Evolutionary conservation across 129 eudicot genomes (phyloP).

Genomic region (Rutidosis leptorrhynchoides): DNA sequence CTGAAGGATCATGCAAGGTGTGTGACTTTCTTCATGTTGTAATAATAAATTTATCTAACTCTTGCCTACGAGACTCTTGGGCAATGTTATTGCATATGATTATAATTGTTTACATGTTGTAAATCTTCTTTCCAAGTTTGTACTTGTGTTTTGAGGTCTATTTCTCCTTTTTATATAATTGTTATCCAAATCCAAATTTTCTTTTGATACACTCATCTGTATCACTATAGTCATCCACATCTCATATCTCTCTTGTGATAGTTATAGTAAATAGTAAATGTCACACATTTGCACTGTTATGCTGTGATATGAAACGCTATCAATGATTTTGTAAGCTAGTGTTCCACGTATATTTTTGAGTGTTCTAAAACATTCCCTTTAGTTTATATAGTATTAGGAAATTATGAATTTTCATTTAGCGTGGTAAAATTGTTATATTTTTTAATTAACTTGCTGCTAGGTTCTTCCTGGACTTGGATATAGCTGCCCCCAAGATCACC

Average conservation of each 20-base stretch:
- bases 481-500: conserved; percentile 96
- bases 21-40: conserved; percentile 19
- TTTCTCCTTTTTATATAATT: background rate
- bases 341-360: background rate
- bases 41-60: conserved; percentile 9
- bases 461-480: conserved; percentile 91
- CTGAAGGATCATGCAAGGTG: conserved; percentile 89
- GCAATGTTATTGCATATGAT: conserved; percentile 5
- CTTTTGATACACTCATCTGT: background rate
- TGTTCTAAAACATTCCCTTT: background rate
- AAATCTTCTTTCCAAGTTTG: background rate
- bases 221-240: conserved; percentile 7
- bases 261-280: background rate
- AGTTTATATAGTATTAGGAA: background rate
- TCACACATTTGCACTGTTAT: background rate
- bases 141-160: conserved; percentile 11
- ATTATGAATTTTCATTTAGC: conserved; percentile 14
- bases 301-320: conserved; percentile 3
- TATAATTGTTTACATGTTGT: conserved; percentile 4
- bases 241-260: conserved; percentile 3
- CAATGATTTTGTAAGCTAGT: background rate
- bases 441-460: conserved; percentile 40
- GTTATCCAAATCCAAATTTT: conserved; percentile 10
- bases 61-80: background rate
- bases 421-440: background rate